Percentiles rank a stretch among this genome's conserved stretches.
Evolutionary conservation across 2,329 filamentous ascomycete genomes (phyloP).

Genomic region (Cryphonectria naterciae): DNA sequence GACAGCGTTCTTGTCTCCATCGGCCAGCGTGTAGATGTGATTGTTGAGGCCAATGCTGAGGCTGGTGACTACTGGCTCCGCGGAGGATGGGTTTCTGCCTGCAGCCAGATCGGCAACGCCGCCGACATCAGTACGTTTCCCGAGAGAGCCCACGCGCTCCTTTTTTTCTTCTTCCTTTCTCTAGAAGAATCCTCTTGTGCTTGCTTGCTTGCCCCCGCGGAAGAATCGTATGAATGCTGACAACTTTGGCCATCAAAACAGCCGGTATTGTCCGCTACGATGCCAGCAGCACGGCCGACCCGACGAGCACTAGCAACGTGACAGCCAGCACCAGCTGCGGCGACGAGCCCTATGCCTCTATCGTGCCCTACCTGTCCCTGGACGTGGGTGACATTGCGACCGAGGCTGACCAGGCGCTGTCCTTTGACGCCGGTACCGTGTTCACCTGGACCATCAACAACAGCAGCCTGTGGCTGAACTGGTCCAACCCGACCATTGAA

Average conservation of each 20-base stretch:
- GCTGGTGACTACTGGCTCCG: slow-evolving; percentile 35
- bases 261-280: slow-evolving; percentile 37
- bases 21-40: slow-evolving; percentile 40
- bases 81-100: slow-evolving; percentile 29
- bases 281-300: slow-evolving; percentile 24
- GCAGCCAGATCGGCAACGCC: slow-evolving; percentile 29
- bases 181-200: background rate
- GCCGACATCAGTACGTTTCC: slow-evolving; percentile 23
- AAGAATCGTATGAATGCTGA: background rate
- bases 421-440: slow-evolving; percentile 20
- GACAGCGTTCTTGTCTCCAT: slow-evolving; percentile 49
- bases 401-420: slow-evolving; percentile 18
- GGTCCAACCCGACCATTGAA: slow-evolving; percentile 31
- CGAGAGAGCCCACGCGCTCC: too few relatives aligned
- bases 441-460: slow-evolving; percentile 35
- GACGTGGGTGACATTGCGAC: slow-evolving; percentile 29
- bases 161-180: background rate
- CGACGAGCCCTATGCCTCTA: slow-evolving; percentile 33
- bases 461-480: slow-evolving; percentile 33
- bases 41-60: slow-evolving; percentile 28
- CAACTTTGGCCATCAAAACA: background rate
- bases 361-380: slow-evolving; percentile 35
- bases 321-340: slow-evolving; percentile 29
- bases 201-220: too few relatives aligned
- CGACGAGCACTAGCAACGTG: slow-evolving; percentile 23